A percentile compares a stretch with the other conserved stretches of the same genome.
These are phyloP conservation scores for Papilionanthe hybrid DNA, from an alignment of 116 monocot genomes.

Conservation along the genomic window DNA sequence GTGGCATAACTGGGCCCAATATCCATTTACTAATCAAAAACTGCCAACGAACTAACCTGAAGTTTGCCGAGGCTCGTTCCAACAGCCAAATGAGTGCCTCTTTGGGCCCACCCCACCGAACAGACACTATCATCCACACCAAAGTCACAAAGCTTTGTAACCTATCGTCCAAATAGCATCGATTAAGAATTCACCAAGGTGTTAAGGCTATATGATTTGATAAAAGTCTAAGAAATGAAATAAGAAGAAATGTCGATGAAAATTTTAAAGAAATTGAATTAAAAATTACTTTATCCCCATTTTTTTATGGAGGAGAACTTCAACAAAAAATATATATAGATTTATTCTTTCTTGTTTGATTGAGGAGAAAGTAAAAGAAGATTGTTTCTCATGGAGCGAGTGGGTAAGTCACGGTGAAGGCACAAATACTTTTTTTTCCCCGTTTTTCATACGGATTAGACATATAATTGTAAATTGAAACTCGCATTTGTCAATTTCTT, in stretches of 20 bases:
- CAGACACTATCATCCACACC: constrained; percentile 63
- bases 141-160: constrained; percentile 88
- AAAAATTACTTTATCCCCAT: background rate
- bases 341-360: background rate
- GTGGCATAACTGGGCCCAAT: background rate
- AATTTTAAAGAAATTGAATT: background rate
- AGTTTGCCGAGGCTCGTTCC: constrained; percentile 69
- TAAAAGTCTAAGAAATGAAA: background rate
- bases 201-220: background rate
- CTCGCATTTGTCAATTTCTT: background rate
- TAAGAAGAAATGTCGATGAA: background rate
- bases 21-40: background rate
- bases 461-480: background rate
- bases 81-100: constrained; percentile 61
- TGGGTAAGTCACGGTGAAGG: background rate
- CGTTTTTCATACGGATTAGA: background rate
- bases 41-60: constrained; percentile 26
- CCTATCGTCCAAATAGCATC: constrained; percentile 27
- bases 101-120: constrained; percentile 72
- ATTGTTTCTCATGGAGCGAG: background rate
- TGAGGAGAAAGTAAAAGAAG: background rate
- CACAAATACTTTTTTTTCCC: background rate
- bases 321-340: background rate
- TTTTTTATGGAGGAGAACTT: background rate
- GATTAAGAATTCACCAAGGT: background rate